A percentile compares a stretch with the other conserved stretches of the same genome.
phyloP scores from a whole-genome alignment of 2,329 filamentous ascomycete genomes.

The Albophoma yamanashiensis region DNA sequence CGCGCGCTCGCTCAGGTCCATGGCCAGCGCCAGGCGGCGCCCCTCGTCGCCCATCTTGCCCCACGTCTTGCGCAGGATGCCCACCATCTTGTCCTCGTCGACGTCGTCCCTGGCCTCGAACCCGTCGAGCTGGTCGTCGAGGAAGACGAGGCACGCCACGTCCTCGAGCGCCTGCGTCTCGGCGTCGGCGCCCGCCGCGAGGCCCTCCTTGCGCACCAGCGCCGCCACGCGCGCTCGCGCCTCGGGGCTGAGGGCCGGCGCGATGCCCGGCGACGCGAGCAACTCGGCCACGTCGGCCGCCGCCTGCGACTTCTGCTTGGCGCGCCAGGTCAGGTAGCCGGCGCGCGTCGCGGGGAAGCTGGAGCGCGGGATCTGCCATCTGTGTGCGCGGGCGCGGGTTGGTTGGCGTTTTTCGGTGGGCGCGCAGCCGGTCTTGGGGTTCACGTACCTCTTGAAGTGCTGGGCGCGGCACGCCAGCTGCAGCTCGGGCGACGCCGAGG shows the following conservation, averaged over 20 bases:
- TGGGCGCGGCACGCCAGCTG: constrained; percentile 73
- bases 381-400: constrained; percentile 8
- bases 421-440: too few species aligned
- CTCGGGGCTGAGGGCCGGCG: constrained; percentile 27
- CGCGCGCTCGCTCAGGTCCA: constrained; percentile 54
- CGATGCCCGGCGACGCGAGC: constrained; percentile 24
- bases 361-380: constrained; percentile 69
- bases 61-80: constrained; percentile 65
- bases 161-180: constrained; percentile 74
- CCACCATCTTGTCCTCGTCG: constrained; percentile 68
- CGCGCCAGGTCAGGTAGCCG: constrained; percentile 74
- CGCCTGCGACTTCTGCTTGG: constrained; percentile 59
- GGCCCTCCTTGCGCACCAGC: constrained; percentile 70
- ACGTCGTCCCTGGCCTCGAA: constrained; percentile 57
- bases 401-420: not conserved
- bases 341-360: constrained; percentile 63
- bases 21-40: constrained; percentile 51
- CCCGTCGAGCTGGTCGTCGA: constrained; percentile 76
- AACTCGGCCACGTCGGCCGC: constrained; percentile 44
- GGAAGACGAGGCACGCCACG: constrained; percentile 76
- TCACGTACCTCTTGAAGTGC: constrained; percentile 58
- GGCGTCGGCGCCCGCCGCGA: constrained; percentile 33
- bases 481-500: constrained; percentile 54
- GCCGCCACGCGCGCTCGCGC: constrained; percentile 53
- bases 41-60: constrained; percentile 60